Base-by-base conservation (phyloP, 1,139 yeast genomes). In the Candida albicans region DNA sequence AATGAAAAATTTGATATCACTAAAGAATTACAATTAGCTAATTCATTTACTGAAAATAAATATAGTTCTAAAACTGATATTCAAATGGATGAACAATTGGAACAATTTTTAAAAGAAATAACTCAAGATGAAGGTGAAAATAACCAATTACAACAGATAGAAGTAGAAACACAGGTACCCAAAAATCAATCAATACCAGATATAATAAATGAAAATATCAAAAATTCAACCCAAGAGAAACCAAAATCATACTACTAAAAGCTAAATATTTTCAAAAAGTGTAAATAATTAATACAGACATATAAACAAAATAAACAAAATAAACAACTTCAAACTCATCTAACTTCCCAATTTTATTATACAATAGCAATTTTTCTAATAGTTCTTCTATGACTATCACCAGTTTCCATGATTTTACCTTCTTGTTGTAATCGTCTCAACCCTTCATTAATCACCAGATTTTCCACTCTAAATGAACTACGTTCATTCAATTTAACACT, bases 401-500 rank as follows among this genome's bases (percentile, higher is more conserved):
- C 96, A 36, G 81, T 70, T 40, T 87, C 82, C 5, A 79, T 73
- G 25, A 91, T 65, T 57, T 79, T 79, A 39, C 90, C 91, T 58
- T 90, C 97, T 48, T 82, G 87, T 47, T 77, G 87, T 53, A 91
- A 72, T 47, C 88, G 73, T 47, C 83, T 74, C 45, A 91, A 61
- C 2, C 82, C 84, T 37, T 83, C 91, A 33, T 81, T 75, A 41
- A 91, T 70, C 45, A 88, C 96, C 40, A 68, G 59, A 55, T 83
- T 79, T 54, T 89, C 96, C 8, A 90, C 83, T 45, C 82, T 75
- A 42, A 77, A 75, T 15, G 86, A 79, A 13, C 86, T 77, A 50
- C 80, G 80, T 45, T 88, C 96, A 56, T 86, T 87, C 49, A 90
- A 64, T 52, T 75, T 77, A 37, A 77, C 68, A 18, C 80, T 70